Base-by-base conservation (phyloP, 257 asterid species). In the Thymus quinquecostatus region DNA sequence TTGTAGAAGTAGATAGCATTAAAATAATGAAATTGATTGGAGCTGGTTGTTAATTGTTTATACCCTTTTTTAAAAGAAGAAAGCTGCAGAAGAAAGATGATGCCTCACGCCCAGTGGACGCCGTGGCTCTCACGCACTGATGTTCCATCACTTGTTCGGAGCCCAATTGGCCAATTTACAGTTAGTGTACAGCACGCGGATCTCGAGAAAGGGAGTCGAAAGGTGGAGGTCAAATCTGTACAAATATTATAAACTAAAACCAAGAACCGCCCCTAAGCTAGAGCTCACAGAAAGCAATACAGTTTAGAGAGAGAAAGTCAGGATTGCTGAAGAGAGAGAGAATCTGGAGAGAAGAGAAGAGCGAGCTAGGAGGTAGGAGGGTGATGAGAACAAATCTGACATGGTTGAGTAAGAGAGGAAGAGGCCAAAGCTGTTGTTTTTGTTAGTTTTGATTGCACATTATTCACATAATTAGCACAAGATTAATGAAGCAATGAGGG, bases 221-320 rank as follows among this genome's bases (percentile, higher is more conserved):
- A 8, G 36, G 68, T 73, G 72, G 82, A 77, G 82, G 87, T 76
- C 83, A 75, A 71, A 75, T 62, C 65, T 11, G 69, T 71, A 57
- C 28, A 64, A 38, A 44, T 44, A 44, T 44, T 44, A 44, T 44
- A 44, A 67, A 63, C 76, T 71, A 75, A 81, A 75, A 67, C 55
- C 82, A 76, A 81, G 82, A 69, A 79, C 80, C 76, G 74, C 75
- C 88, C 66, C 81, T 64, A 60, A 75, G 61, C 14, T 30, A 29
- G 64, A 47, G 65, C 55, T 74, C 66, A 11, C 59, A 68, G 69
- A 63, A 77, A 71, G 78, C 58, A 41, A 78, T 56, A n/a, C 64
- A 63, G 49, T 68, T 53, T 38, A 78, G 80, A 75, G 82, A 64
- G 82, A 61, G 82, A 70, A 71, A 74, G 66, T 38, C 4, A 5